phyloP scores from a whole-genome alignment of 768 basidiomycete genomes.

The Crassisporium funariophilum region DNA sequence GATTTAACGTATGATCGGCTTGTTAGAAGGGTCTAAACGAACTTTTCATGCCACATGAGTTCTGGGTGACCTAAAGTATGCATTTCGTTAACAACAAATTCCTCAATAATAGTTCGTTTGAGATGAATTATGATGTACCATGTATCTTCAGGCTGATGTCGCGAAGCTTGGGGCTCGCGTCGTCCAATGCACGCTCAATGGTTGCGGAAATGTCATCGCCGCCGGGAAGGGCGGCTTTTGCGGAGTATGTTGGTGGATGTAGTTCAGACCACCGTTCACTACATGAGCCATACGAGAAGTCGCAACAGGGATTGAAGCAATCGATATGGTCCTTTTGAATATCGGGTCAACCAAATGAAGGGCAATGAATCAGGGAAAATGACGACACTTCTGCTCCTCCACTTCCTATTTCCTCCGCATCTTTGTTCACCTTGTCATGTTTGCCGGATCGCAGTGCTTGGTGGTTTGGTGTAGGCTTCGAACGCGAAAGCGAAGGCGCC shows the following conservation, averaged over 20 bases:
- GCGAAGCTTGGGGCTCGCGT: conserved; percentile 54
- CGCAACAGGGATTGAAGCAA: conserved; percentile 44
- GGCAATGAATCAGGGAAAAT: too few relatives aligned
- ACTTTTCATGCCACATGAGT: conserved; percentile 67
- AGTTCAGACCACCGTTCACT: conserved; percentile 32
- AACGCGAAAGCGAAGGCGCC: neutral
- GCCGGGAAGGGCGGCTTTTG: conserved; percentile 18
- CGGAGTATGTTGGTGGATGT: conserved; percentile 44
- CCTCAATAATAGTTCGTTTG: neutral
- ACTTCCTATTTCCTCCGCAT: too few relatives aligned
- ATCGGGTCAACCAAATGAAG: too few relatives aligned
- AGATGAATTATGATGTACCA: conserved; percentile 45
- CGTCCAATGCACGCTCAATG: conserved; percentile 56
- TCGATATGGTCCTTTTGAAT: conserved; percentile 18
- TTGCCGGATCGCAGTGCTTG: too few relatives aligned
- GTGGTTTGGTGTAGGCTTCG: neutral
- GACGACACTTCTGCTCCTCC: too few relatives aligned
- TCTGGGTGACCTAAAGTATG: conserved; percentile 70
- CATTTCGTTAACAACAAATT: too few relatives aligned
- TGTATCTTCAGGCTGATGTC: conserved; percentile 72
- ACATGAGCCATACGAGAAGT: conserved; percentile 38
- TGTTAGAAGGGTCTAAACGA: conserved; percentile 18
- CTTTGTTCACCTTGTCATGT: too few relatives aligned
- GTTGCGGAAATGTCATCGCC: conserved; percentile 46
- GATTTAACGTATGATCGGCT: conserved; percentile 5